Conservation (phyloP, 2,329 filamentous ascomycete genomes). For the Amesomyces nigricolor region DNA sequence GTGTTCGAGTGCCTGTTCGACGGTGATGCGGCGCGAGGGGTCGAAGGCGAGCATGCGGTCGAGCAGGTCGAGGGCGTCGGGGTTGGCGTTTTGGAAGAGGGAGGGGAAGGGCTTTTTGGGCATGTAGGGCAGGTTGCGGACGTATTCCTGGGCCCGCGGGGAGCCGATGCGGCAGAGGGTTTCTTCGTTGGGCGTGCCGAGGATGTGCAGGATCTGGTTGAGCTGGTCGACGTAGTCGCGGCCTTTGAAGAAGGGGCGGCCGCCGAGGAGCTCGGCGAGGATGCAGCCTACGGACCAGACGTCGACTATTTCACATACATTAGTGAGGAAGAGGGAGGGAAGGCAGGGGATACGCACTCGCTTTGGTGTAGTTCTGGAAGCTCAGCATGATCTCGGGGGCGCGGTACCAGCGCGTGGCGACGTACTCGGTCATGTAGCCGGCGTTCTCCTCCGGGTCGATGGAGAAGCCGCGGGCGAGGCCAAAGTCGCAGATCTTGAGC, state of each 20-base stretch:
- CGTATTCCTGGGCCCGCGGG: constrained; percentile 93
- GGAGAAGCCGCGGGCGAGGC: constrained; percentile 91
- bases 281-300: constrained; percentile 99
- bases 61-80: constrained; percentile 88
- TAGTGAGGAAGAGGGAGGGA: background rate
- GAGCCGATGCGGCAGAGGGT: constrained; percentile 91
- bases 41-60: constrained; percentile 98
- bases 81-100: constrained; percentile 91
- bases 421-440: constrained; percentile 99
- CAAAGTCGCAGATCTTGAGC: constrained; percentile 98
- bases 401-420: constrained; percentile 91
- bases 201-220: constrained; percentile 97
- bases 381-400: constrained; percentile 99
- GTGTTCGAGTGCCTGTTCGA: constrained; percentile 93
- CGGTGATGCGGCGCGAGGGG: constrained; percentile 84
- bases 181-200: constrained; percentile 93
- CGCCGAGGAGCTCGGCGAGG: constrained; percentile 88
- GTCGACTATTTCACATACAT: constrained; percentile 60
- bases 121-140: constrained; percentile 93
- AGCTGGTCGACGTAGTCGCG: constrained; percentile 99
- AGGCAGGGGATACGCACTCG: constrained; percentile 60
- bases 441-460: constrained; percentile 97
- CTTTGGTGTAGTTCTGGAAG: constrained; percentile 99
- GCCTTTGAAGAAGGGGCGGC: constrained; percentile 97
- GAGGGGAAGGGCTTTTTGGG: constrained; percentile 83